Percentiles rank a stretch among this genome's conserved stretches.
These are phyloP conservation scores for Austropuccinia psidii DNA, from an alignment of 1,284 basidiomycete species.

Conservation along the genomic window DNA sequence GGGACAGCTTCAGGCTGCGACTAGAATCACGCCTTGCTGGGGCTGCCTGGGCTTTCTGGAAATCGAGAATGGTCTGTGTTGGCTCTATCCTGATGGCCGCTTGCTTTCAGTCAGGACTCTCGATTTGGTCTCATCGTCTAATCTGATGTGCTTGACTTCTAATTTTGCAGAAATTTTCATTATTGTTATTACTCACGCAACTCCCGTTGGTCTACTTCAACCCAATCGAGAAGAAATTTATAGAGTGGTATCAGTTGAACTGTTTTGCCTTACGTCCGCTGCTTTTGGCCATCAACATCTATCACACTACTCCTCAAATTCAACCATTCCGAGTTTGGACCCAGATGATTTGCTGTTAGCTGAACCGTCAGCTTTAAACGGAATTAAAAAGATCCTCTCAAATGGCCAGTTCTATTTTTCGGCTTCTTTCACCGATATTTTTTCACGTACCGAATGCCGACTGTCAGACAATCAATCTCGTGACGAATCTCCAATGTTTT, in stretches of 20 bases:
- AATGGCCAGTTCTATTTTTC: slow-evolving; percentile 93
- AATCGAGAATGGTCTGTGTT: slow-evolving; percentile 15
- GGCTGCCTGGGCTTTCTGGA: slow-evolving; percentile 28
- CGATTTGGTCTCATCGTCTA: neutral
- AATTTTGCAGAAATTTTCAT: slow-evolving; percentile 63
- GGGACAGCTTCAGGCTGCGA: neutral
- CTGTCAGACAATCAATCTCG: slow-evolving; percentile 48
- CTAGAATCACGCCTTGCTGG: slow-evolving; percentile 9
- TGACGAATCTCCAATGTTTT: slow-evolving; percentile 42
- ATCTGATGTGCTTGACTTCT: neutral
- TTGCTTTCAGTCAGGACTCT: neutral
- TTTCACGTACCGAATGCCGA: slow-evolving; percentile 64
- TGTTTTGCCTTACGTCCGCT: slow-evolving; percentile 50
- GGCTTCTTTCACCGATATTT: slow-evolving; percentile 73
- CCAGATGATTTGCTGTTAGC: slow-evolving; percentile 57
- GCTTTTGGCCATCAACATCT: slow-evolving; percentile 49
- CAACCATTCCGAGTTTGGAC: slow-evolving; percentile 7
- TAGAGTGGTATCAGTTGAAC: slow-evolving; percentile 50
- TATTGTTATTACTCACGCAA: slow-evolving; percentile 64
- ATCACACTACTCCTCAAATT: slow-evolving; percentile 38
- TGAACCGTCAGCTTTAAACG: slow-evolving; percentile 66
- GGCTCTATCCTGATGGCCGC: neutral
- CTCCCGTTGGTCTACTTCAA: slow-evolving; percentile 57
- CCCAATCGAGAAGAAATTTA: slow-evolving; percentile 45
- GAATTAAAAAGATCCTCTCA: slow-evolving; percentile 82